Evolutionary conservation across 1,139 yeast species (phyloP), one percentile per base, ranked within the genome.

Genomic region (Diutina siamensis): DNA sequence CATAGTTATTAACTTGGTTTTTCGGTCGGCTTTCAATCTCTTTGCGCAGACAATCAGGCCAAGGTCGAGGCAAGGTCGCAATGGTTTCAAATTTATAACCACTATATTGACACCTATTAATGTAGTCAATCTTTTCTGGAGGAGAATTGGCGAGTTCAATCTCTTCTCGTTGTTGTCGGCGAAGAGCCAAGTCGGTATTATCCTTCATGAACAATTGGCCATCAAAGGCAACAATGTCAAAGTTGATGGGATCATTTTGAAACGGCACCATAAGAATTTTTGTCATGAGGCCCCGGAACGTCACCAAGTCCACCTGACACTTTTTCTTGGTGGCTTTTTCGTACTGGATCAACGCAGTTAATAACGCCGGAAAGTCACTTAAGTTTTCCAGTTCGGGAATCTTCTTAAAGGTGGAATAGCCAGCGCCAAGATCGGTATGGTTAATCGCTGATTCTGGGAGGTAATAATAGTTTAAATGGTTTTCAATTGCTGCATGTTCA

Each of bases 51-150:
- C 79, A 72, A 44, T 78, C 72, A 3, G 82, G 72, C 83, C 96
- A 80, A 2, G 96, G 94, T 52, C 76, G 72, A 1, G 83, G 73
- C 28, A 92, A 62, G 1, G 96, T 86, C 0, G 89, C 77, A 35
- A 88, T 56, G 1, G 80, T 69, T 62, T 92, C 97, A 60, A 92
- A 92, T 59, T 87, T 88, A 64, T 84, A 87, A 0, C 92, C 92
- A n/a, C 79, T 67, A 54, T 69, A 83, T 55, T 72, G 75, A 54
- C 78, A 67, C 53, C 68, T 74, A 57, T 60, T 52, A 45, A 60
- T 49, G 53, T 62, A 63, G 1, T 64, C 68, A 35, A 53, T 50
- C 46, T 71, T 68, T 50, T 64, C 69, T 46, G 60, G 67, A 65
- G 53, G 56, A 56, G 44, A 52, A 48, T 46, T 53, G 32, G 18